Evolutionary conservation across 2,329 filamentous ascomycete genomes (phyloP).

Genomic region (Alternaria alternata): DNA sequence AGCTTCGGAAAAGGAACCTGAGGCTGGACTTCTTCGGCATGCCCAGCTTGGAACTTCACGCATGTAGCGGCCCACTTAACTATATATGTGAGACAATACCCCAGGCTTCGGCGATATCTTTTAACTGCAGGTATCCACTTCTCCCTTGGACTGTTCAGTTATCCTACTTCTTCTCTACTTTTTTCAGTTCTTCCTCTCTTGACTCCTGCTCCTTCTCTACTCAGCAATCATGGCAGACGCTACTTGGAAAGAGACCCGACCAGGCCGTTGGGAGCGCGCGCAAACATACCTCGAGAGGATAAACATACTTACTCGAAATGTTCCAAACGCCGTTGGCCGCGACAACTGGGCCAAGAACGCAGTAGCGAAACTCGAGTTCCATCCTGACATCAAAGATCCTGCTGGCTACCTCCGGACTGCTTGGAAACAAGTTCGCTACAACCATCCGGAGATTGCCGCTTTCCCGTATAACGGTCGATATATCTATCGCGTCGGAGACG

Average conservation of each 20-base stretch:
- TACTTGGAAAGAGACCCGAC: conserved; percentile 35
- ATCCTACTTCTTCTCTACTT: not conserved
- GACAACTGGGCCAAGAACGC: conserved; percentile 39
- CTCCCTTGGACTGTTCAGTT: not conserved
- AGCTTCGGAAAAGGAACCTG: not conserved
- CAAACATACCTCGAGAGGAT: conserved; percentile 34
- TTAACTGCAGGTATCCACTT: not conserved
- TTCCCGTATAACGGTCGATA: conserved; percentile 36
- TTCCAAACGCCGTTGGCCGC: conserved; percentile 33
- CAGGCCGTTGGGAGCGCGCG: conserved; percentile 36
- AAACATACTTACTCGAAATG: conserved; percentile 33
- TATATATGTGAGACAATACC: conserved; percentile 2
- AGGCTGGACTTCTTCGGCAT: not conserved
- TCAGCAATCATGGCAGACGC: conserved; percentile 9
- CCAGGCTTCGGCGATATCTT: not conserved
- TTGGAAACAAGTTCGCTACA: conserved; percentile 40
- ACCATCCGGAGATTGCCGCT: conserved; percentile 35
- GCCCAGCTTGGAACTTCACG: not conserved
- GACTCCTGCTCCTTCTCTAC: not conserved
- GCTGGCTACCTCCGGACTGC: conserved; percentile 25
- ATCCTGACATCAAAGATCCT: conserved; percentile 29
- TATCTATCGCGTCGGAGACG: conserved; percentile 34
- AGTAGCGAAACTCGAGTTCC: conserved; percentile 34
- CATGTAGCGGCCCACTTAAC: conserved; percentile 2
- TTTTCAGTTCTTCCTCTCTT: not conserved